phyloP scores from a whole-genome alignment of 1,139 yeast genomes.

The Debaryomyces coudertii region DNA sequence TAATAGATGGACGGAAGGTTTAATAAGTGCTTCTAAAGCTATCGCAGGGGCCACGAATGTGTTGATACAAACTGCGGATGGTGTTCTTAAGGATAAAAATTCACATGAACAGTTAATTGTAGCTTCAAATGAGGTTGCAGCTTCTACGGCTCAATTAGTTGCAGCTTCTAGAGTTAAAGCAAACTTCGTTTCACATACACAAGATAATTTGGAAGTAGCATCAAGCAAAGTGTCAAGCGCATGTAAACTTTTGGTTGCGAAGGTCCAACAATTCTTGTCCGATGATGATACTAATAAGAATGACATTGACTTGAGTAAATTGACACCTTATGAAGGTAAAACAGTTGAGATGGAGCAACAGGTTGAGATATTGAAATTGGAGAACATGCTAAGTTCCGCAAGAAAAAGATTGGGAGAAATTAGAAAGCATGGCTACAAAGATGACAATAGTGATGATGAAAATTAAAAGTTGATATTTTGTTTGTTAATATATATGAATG shows the following conservation, averaged over 20 bases:
- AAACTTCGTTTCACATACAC: slow-evolving; percentile 74
- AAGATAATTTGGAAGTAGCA: slow-evolving; percentile 71
- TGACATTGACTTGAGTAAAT: slow-evolving; percentile 66
- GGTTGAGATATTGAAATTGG: slow-evolving; percentile 83
- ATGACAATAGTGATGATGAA: slow-evolving; percentile 58
- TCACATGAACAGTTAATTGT: slow-evolving; percentile 86
- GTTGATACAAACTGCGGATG: slow-evolving; percentile 83
- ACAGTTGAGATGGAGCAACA: slow-evolving; percentile 94
- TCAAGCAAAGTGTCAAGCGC: slow-evolving; percentile 73
- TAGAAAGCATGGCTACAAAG: slow-evolving; percentile 71
- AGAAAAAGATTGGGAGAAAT: slow-evolving; percentile 85
- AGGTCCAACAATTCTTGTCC: slow-evolving; percentile 65
- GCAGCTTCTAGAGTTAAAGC: slow-evolving; percentile 93
- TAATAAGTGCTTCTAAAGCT: slow-evolving; percentile 86
- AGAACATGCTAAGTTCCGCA: slow-evolving; percentile 70
- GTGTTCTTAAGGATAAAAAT: slow-evolving; percentile 64
- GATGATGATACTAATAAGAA: slow-evolving; percentile 38
- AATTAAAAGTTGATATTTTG: slow-evolving; percentile 12
- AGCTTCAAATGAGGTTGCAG: slow-evolving; percentile 90
- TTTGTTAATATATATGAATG: no score
- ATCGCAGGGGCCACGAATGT: slow-evolving; percentile 85
- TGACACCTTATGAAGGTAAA: slow-evolving; percentile 81
- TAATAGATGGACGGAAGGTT: slow-evolving; percentile 93
- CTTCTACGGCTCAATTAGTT: slow-evolving; percentile 90
- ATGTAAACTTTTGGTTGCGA: slow-evolving; percentile 69